Evolutionary conservation across 202 grass and related monocot species (phyloP), one percentile per base, ranked within the genome.

Genomic region (Schoenoplectus tabernaemontani): DNA sequence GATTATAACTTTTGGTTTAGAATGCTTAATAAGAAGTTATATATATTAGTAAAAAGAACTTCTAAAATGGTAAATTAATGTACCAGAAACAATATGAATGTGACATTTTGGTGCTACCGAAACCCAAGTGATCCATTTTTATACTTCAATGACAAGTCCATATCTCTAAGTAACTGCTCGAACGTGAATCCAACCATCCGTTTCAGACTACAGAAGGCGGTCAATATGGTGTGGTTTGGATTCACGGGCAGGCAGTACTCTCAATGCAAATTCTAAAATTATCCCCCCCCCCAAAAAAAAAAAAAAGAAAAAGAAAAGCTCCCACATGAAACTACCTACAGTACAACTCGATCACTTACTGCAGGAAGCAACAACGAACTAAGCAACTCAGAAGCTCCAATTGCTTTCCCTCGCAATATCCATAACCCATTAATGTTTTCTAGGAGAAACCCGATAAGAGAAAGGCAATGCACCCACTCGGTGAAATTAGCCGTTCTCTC

Each of bases 391-490:
- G 83, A 63, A 71, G 86, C 82, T 60, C 87, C 81, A 43, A 94
- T 88, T 46, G 80, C 68, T 84, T 88, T 94, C 36, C 85, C 86
- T 87, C 83, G 80, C 22, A 98, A 84, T 36, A 59, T 86, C 82
- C 85, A 48, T 50, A 95, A 61, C 44, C 84, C 82, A 66, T 81
- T 63, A 58, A 91, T 86, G 83, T 95, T 95, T 76, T 92, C 88
- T 16, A 98, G 90, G 82, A 98, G 88, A 90, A 95, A 90, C 63
- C 91, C 84, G n/a, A 90, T 83, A 64, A 95, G 81, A 2, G 87
- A 83, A 5, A 98, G 88, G 47, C 96, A 95, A 84, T 95, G 96
- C 85, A 95, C 92, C 91, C 96, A 98, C 57, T 93, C 88, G 41
- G 88, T 88, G 65, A 91, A 91, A 44, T 90, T 79, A 66, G 91